Percentiles rank a stretch among this genome's conserved stretches.
Conservation (phyloP, 768 basidiomycete species). For the Tricholoma terreum region DNA sequence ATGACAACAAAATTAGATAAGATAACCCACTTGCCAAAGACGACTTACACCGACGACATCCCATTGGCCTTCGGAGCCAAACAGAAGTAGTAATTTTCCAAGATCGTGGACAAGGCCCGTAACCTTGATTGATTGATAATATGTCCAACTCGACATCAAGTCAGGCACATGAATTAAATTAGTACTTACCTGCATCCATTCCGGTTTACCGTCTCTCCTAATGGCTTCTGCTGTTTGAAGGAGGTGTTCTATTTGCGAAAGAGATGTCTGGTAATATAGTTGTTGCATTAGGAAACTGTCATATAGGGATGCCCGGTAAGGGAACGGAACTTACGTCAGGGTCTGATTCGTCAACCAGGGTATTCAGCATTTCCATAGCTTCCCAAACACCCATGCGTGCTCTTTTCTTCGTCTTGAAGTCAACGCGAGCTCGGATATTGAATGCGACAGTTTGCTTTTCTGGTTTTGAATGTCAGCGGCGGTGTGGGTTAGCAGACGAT, state of each 20-base stretch:
- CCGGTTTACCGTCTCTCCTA: slow-evolving; percentile 79
- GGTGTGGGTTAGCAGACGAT: background rate
- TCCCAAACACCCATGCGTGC: slow-evolving; percentile 85
- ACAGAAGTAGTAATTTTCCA: slow-evolving; percentile 82
- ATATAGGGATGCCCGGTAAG: background rate
- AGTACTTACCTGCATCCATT: slow-evolving; percentile 76
- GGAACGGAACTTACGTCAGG: slow-evolving; percentile 60
- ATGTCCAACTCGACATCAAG: background rate
- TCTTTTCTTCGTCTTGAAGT: slow-evolving; percentile 64
- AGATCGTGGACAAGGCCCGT: slow-evolving; percentile 87
- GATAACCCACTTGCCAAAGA: slow-evolving; percentile 21
- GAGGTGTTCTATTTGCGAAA: slow-evolving; percentile 88
- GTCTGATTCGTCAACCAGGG: slow-evolving; percentile 86
- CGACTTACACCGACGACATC: slow-evolving; percentile 81
- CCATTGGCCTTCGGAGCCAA: slow-evolving; percentile 89
- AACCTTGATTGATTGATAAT: slow-evolving; percentile 27
- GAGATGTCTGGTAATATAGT: slow-evolving; percentile 46
- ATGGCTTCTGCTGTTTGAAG: slow-evolving; percentile 92
- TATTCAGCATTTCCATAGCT: slow-evolving; percentile 84
- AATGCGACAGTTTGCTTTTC: slow-evolving; percentile 87
- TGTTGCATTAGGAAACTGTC: background rate
- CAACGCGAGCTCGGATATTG: slow-evolving; percentile 74
- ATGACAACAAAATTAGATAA: background rate
- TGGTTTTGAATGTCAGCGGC: slow-evolving; percentile 23
- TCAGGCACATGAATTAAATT: background rate